These are phyloP conservation scores for Vaccinium vitisidaea DNA, from an alignment of 148 eudicot species.

Conservation along the genomic window DNA sequence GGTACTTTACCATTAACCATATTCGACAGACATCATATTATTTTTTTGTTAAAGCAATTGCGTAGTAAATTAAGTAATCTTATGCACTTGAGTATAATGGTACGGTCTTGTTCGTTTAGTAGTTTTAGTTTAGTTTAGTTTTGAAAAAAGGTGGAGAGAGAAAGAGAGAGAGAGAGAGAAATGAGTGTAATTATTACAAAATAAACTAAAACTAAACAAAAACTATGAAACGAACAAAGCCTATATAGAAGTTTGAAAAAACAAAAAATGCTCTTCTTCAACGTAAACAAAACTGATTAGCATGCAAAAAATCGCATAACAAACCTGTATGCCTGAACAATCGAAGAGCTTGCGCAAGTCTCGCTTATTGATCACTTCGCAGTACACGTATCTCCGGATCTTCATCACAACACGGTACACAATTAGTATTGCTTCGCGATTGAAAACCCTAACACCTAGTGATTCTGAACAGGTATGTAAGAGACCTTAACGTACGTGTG, in stretches of 20 bases:
- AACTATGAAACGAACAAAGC: no score
- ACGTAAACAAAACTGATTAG: background rate
- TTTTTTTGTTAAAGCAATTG: background rate
- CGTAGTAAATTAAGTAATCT: background rate
- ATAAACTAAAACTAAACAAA: no score
- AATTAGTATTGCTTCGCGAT: background rate
- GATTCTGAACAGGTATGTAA: background rate
- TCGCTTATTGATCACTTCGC: slow-evolving; percentile 11
- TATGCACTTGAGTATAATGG: background rate
- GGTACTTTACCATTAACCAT: no score
- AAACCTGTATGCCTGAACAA: slow-evolving; percentile 13
- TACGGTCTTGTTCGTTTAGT: no score
- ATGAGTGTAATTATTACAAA: no score
- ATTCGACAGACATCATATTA: no score
- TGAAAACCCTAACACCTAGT: background rate
- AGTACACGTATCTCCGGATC: slow-evolving; percentile 14
- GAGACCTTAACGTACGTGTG: slow-evolving; percentile 12
- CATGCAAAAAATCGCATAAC: background rate
- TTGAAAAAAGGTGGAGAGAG: no score
- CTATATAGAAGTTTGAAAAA: no score
- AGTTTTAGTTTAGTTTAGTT: no score
- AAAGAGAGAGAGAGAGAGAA: no score
- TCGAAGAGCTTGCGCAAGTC: slow-evolving; percentile 9
- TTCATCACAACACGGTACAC: background rate
- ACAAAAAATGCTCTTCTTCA: no score